phyloP scores from a whole-genome alignment of 192 early-diverging fungal species.

The Pecoramyces ruminantium region DNA sequence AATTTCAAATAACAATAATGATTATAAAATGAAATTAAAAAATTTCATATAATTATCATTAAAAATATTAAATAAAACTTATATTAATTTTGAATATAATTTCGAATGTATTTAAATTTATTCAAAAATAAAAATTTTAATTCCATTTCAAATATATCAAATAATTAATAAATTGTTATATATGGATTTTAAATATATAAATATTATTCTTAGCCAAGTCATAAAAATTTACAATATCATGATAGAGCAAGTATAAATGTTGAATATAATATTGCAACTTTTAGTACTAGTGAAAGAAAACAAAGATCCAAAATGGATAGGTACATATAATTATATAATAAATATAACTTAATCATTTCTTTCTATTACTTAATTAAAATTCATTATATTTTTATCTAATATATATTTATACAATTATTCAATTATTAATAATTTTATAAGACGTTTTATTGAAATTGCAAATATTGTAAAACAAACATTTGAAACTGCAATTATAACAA shows the following conservation, averaged over 20 bases:
- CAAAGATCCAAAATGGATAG: constrained; percentile 73
- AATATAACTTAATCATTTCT: too few species aligned
- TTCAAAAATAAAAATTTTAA: constrained; percentile 7
- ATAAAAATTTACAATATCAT: constrained; percentile 29
- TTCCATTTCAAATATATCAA: neutral
- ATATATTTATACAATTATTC: too few species aligned
- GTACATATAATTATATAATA: constrained; percentile 14
- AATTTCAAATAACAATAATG: too few species aligned
- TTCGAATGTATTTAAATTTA: too few species aligned
- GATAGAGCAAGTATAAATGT: constrained; percentile 72
- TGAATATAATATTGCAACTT: constrained; percentile 78
- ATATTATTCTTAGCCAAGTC: constrained; percentile 21
- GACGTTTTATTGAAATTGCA: constrained; percentile 69
- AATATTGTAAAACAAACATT: constrained; percentile 77
- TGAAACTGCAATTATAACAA: constrained; percentile 64
- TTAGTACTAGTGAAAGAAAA: constrained; percentile 74
- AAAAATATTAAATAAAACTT: too few species aligned
- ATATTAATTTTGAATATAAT: too few species aligned
- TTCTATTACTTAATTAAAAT: too few species aligned
- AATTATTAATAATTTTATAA: constrained; percentile 5
- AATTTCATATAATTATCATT: too few species aligned
- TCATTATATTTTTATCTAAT: too few species aligned
- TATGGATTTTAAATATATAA: too few species aligned
- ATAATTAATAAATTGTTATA: too few species aligned
- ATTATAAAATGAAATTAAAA: too few species aligned